Percentiles rank a stretch among this genome's conserved stretches.
Conservation (phyloP, 2,329 filamentous ascomycete genomes). For the Trichoderma sp. region DNA sequence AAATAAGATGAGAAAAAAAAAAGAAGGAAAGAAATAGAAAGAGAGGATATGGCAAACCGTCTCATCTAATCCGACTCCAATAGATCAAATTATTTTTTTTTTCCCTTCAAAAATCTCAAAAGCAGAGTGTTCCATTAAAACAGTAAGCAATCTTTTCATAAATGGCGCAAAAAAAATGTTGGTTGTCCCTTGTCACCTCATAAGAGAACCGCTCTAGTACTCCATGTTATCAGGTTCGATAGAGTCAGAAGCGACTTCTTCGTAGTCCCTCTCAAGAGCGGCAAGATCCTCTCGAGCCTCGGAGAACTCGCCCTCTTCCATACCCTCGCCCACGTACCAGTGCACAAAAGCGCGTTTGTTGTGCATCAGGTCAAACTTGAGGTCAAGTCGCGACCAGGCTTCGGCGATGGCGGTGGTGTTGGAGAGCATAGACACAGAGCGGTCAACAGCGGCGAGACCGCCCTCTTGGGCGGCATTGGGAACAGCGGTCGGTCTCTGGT, state of each 20-base stretch:
- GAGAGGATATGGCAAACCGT: conserved; percentile 21
- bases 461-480: conserved; percentile 56
- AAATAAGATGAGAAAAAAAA: neutral
- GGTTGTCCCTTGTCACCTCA: neutral
- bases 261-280: conserved; percentile 83
- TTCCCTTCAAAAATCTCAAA: conserved; percentile 25
- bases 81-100: neutral
- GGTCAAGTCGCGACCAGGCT: conserved; percentile 70
- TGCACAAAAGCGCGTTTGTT: conserved; percentile 75
- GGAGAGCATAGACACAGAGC: conserved; percentile 70
- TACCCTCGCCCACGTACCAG: conserved; percentile 85
- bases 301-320: conserved; percentile 90
- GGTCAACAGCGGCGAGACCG: conserved; percentile 62
- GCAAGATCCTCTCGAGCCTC: conserved; percentile 85
- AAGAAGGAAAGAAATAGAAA: neutral
- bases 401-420: conserved; percentile 75
- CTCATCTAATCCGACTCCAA: conserved; percentile 20
- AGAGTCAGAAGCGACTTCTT: conserved; percentile 79
- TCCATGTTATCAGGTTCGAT: conserved; percentile 67
- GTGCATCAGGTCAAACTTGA: conserved; percentile 80
- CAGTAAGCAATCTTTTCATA: neutral
- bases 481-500: conserved; percentile 66
- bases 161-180: neutral
- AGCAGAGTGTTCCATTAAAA: neutral
- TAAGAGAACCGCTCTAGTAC: conserved; percentile 63